A percentile compares a stretch with the other conserved stretches of the same genome.
Conservation (phyloP, 2,329 filamentous ascomycete species). For the Ceratocystis alfenasii region DNA sequence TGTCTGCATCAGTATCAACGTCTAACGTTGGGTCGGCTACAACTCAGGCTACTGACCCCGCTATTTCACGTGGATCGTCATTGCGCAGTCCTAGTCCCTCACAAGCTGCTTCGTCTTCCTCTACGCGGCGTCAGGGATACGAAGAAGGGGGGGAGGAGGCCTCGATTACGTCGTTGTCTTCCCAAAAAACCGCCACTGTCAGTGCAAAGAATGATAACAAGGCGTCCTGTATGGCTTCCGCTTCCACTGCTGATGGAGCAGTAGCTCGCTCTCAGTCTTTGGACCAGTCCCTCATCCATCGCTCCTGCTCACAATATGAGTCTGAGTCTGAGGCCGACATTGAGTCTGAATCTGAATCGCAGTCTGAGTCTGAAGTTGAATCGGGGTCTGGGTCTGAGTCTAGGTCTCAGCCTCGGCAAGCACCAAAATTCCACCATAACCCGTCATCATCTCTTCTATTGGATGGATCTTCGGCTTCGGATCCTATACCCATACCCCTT, state of each 20-base stretch:
- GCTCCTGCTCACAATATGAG: neutral
- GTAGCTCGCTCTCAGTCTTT: neutral
- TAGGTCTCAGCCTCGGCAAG: neutral
- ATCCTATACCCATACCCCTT: neutral
- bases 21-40: conserved; percentile 17
- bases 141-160: neutral
- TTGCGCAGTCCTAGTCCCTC: conserved; percentile 13
- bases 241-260: neutral
- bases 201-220: neutral
- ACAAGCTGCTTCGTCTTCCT: neutral
- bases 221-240: conserved; percentile 14
- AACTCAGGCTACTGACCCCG: conserved; percentile 17
- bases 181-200: neutral
- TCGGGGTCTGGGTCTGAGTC: neutral
- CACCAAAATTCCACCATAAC: neutral
- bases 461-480: neutral
- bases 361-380: neutral
- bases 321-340: neutral
- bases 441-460: neutral
- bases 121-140: neutral
- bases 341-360: neutral
- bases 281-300: neutral
- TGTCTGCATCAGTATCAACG: neutral
- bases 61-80: conserved; percentile 4
- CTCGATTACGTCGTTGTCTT: neutral